Conservation (phyloP, 2,329 filamentous ascomycete genomes). For the Calonectria pteridis region DNA sequence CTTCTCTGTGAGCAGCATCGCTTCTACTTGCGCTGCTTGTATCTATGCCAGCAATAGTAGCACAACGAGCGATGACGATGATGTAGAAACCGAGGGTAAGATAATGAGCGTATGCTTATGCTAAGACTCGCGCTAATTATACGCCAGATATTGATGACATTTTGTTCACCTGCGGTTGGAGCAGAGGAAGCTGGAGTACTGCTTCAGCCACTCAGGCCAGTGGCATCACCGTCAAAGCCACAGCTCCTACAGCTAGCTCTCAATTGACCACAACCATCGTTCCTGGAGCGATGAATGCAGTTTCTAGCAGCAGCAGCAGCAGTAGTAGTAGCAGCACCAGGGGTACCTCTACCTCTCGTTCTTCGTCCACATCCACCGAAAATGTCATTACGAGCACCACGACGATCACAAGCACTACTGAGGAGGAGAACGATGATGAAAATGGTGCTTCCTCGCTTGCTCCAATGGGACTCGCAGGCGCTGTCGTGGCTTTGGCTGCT, state of each 20-base stretch:
- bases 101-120: not conserved
- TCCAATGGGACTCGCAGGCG: constrained; percentile 31
- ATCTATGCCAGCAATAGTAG: constrained; percentile 41
- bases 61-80: constrained; percentile 30
- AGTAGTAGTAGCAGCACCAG: not conserved
- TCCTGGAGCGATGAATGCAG: constrained; percentile 25
- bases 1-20: constrained; percentile 53
- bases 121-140: not conserved
- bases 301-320: constrained; percentile 18
- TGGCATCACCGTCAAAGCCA: constrained; percentile 49
- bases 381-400: constrained; percentile 23
- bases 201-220: constrained; percentile 37
- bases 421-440: not conserved
- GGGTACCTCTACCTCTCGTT: not conserved
- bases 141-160: constrained; percentile 51
- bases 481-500: constrained; percentile 34
- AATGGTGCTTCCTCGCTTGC: constrained; percentile 30
- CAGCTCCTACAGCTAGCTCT: constrained; percentile 46
- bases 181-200: constrained; percentile 34
- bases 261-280: constrained; percentile 54
- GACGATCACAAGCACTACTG: constrained; percentile 22
- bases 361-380: not conserved
- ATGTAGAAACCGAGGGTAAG: constrained; percentile 43
- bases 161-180: constrained; percentile 51
- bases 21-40: constrained; percentile 54